Evolutionary conservation across 768 basidiomycete genomes (phyloP), one percentile per base, ranked within the genome.

Genomic region (Rhodotorula paludigena): DNA sequence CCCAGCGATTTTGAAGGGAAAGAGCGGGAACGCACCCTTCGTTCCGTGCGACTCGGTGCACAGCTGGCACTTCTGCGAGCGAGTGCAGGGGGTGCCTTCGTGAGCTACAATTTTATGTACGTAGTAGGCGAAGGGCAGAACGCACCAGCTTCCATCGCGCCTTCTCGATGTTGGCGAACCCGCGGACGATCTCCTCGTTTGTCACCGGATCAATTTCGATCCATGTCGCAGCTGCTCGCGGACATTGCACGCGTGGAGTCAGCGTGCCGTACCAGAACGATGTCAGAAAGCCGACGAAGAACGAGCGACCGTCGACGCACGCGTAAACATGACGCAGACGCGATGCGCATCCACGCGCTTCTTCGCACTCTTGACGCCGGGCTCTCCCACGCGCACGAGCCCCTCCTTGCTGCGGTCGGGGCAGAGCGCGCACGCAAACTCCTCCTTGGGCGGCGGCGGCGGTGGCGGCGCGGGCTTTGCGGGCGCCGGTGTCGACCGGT

Each of bases 111-210:
- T 14, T n/a, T 2, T n/a, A 10, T 10, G 30, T 5, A 16, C 33
- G 11, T 30, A 21, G 55, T 44, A 33, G n/a, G 33, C 52, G 35
- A 47, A 52, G n/a, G 39, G 60, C 12, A 16, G 11, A 6, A 80
- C 86, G 60, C 74, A 94, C 93, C 80, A 98, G 75, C 76, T 87
- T 87, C 96, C 96, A 99, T 36, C 96, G 81, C 77, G 89, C 93
- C 76, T 86, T 90, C 18, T 89, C 89, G 71, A 99, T 90, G 14
- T 83, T 85, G 74, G 91, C 89, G 32, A 90, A 89, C 6, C 94
- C 93, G 74, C 87, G 87, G 0, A 96, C 87, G 12, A 74, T 64
- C 38, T 77, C 76, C 56, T 77, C 64, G 18, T 69, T 63, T 84
- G 82, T 62, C 78, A 80, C 75, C 84, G 83, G 72, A 77, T 76